Evolutionary conservation across 768 basidiomycete species (phyloP).

Genomic region (Tremella mesenterica): DNA sequence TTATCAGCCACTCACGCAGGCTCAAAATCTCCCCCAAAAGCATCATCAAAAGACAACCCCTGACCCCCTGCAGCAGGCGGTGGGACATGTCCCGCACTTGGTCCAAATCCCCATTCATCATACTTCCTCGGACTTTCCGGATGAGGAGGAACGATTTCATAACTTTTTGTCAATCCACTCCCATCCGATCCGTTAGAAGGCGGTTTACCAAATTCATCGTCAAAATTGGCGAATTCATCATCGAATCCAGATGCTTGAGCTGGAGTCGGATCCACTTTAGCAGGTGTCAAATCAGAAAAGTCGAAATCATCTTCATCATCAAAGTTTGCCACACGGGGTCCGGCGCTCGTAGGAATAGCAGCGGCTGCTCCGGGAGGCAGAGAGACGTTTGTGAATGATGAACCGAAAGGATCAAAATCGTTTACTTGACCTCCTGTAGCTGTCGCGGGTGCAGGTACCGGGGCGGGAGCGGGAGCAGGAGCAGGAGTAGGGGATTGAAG

Average conservation of each 20-base stretch:
- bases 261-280: constrained; percentile 20
- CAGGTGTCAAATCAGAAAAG: constrained; percentile 36
- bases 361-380: background rate
- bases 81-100: background rate
- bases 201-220: constrained; percentile 43
- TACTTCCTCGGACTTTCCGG: background rate
- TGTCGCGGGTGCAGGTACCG: background rate
- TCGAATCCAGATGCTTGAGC: constrained; percentile 26
- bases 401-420: constrained; percentile 31
- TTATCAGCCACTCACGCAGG: constrained; percentile 20
- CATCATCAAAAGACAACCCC: constrained; percentile 46
- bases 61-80: background rate
- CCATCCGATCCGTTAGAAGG: constrained; percentile 12
- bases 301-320: constrained; percentile 42
- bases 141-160: constrained; percentile 38
- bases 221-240: constrained; percentile 43
- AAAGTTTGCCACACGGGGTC: constrained; percentile 5
- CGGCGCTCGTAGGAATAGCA: constrained; percentile 20
- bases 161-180: constrained; percentile 23
- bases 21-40: constrained; percentile 47
- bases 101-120: constrained; percentile 29
- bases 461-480: background rate
- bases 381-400: constrained; percentile 2
- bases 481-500: too few species aligned
- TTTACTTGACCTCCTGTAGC: too few species aligned